These are phyloP conservation scores for Solanum paucissectum DNA, from an alignment of 257 asterid species.

Conservation along the genomic window DNA sequence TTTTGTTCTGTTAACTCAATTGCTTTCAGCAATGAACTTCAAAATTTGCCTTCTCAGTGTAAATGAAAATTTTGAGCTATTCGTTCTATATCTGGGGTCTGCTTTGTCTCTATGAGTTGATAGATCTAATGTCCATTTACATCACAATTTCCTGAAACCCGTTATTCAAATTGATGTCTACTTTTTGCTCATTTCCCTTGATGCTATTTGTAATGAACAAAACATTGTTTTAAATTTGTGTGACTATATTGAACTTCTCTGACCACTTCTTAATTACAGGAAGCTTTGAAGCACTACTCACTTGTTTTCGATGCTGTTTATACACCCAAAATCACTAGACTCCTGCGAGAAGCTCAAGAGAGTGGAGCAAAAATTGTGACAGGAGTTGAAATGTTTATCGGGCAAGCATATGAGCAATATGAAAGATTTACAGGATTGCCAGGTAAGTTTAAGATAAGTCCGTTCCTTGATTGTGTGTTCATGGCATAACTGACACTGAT, in stretches of 20 bases:
- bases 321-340: conserved; percentile 79
- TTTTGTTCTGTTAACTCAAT: neutral
- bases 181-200: neutral
- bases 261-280: conserved; percentile 29
- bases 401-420: conserved; percentile 88
- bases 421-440: conserved; percentile 87
- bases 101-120: neutral
- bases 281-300: conserved; percentile 51
- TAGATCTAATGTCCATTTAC: neutral
- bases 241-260: neutral
- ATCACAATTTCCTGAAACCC: neutral
- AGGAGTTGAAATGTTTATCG: conserved; percentile 86
- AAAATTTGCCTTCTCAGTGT: neutral
- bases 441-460: conserved; percentile 26
- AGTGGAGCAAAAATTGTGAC: conserved; percentile 68
- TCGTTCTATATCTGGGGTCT: neutral
- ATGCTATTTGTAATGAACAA: neutral
- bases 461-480: neutral
- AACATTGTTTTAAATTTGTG: neutral
- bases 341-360: conserved; percentile 69
- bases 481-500: neutral
- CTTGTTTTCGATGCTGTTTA: conserved; percentile 93
- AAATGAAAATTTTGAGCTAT: neutral
- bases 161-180: neutral
- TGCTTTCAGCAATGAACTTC: neutral